Evolutionary conservation across 2,329 filamentous ascomycete species (phyloP).

Genomic region (Didymella lethalis): DNA sequence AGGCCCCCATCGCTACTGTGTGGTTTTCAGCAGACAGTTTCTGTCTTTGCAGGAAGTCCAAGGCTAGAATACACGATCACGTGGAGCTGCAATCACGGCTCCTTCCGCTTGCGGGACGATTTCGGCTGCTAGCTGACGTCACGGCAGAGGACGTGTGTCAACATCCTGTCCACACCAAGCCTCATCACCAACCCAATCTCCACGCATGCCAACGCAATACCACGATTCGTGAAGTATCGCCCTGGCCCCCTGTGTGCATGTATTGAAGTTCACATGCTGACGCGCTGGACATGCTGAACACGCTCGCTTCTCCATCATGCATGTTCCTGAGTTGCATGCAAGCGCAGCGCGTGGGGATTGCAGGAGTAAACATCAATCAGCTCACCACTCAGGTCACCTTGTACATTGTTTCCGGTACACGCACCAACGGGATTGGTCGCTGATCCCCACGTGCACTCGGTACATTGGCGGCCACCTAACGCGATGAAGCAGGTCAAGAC

Average conservation of each 20-base stretch:
- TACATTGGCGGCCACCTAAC: slow-evolving; percentile 24
- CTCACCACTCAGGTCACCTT: background rate
- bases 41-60: no score
- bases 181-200: background rate
- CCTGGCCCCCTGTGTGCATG: slow-evolving; percentile 1
- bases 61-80: background rate
- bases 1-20: no score
- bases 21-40: no score
- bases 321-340: slow-evolving; percentile 1
- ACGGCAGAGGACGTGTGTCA: slow-evolving; percentile 7
- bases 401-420: background rate
- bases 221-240: background rate
- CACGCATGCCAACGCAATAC: slow-evolving; percentile 1
- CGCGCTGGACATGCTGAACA: background rate
- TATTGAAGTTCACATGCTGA: slow-evolving; percentile 3
- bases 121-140: slow-evolving; percentile 10
- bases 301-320: background rate
- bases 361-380: slow-evolving; percentile 1
- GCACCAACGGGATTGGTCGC: slow-evolving; percentile 13
- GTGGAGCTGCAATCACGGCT: slow-evolving; percentile 10
- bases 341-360: background rate
- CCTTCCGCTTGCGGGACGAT: slow-evolving; percentile 10
- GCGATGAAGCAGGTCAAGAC: slow-evolving; percentile 36
- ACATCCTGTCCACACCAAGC: slow-evolving; percentile 9
- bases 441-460: slow-evolving; percentile 21